A percentile compares a stretch with the other conserved stretches of the same genome.
Evolutionary conservation across 2,329 filamentous ascomycete genomes (phyloP).

Genomic region (Claviceps capensis): DNA sequence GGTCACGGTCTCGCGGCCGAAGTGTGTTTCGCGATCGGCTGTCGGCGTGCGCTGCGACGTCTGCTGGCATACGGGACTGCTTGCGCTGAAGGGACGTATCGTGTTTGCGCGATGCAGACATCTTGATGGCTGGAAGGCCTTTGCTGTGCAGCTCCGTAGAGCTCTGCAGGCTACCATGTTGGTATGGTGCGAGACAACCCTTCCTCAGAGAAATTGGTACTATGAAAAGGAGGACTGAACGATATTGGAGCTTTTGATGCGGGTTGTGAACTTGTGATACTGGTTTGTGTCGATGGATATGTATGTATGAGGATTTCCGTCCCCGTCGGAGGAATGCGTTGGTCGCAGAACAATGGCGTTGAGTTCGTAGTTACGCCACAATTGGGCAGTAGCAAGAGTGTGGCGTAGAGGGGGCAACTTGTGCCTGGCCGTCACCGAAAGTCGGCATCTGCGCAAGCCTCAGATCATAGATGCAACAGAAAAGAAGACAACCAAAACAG

Average conservation of each 20-base stretch:
- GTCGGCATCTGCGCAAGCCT: too few relatives aligned
- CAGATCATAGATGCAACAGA: not conserved
- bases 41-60: conserved; percentile 13
- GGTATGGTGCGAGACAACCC: not conserved
- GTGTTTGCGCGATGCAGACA: conserved; percentile 6
- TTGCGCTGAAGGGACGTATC: conserved; percentile 17
- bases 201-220: not conserved
- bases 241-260: not conserved
- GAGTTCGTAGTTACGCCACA: not conserved
- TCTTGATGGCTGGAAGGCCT: conserved; percentile 10
- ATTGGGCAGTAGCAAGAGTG: not conserved
- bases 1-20: conserved; percentile 76
- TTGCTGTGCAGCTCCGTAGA: conserved; percentile 15
- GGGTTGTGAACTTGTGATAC: not conserved
- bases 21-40: conserved; percentile 59
- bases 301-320: not conserved
- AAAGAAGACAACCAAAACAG: not conserved
- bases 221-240: not conserved
- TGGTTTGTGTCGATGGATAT: not conserved
- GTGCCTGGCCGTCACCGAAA: too few relatives aligned
- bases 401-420: not conserved
- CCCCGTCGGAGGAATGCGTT: not conserved
- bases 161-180: conserved; percentile 18
- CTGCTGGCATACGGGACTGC: conserved; percentile 11
- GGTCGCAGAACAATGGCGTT: not conserved